phyloP scores from a whole-genome alignment of 192 early-diverging fungal genomes.

The Mortierella claussenii region DNA sequence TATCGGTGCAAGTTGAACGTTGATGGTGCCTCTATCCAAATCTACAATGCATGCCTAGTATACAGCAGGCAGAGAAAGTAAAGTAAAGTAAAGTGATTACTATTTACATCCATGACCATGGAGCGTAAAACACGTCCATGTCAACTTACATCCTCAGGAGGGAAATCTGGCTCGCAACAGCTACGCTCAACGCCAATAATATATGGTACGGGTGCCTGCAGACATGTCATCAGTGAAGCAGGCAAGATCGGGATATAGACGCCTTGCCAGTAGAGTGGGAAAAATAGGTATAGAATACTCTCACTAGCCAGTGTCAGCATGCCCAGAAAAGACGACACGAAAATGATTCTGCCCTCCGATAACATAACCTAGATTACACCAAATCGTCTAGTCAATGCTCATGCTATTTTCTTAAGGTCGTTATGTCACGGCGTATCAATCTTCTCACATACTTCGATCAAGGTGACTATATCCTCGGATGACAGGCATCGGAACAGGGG shows the following conservation, averaged over 20 bases:
- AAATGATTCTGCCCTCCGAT: constrained; percentile 77
- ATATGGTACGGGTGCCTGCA: constrained; percentile 83
- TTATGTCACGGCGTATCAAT: too few species aligned
- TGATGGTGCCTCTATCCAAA: constrained; percentile 73
- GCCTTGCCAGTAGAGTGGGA: constrained; percentile 82
- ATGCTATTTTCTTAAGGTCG: too few species aligned
- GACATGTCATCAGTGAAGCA: constrained; percentile 63
- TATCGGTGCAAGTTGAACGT: constrained; percentile 54
- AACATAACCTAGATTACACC: constrained; percentile 55
- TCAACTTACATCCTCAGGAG: constrained; percentile 71
- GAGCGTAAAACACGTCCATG: too few species aligned
- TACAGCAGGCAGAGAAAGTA: background rate
- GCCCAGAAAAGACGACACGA: constrained; percentile 70
- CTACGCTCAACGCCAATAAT: constrained; percentile 75
- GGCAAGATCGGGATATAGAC: constrained; percentile 85
- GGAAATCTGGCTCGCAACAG: constrained; percentile 64
- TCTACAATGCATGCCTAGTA: constrained; percentile 71
- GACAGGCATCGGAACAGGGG: constrained; percentile 79
- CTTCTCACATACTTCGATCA: constrained; percentile 69
- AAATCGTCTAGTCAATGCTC: background rate
- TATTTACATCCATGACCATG: too few species aligned
- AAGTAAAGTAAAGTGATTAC: too few species aligned
- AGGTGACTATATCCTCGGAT: constrained; percentile 66
- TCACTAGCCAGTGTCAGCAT: constrained; percentile 80
- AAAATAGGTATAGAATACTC: constrained; percentile 70